Percentiles rank a stretch among this genome's conserved stretches.
Evolutionary conservation across 305 asterid species (phyloP).

Genomic region (Ruellia speciosa): DNA sequence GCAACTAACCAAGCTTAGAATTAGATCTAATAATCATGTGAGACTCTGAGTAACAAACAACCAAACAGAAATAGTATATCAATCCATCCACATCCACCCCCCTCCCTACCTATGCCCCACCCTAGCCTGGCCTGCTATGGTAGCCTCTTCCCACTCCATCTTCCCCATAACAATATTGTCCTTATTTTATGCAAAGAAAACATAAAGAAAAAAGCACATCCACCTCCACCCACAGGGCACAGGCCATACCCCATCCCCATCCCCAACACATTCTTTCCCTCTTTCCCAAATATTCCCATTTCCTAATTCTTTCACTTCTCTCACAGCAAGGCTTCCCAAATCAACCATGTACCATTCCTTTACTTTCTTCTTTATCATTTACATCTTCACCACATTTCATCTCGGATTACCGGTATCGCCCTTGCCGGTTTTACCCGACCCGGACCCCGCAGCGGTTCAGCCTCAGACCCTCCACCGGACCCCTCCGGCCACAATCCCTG

Average conservation of each 20-base stretch:
- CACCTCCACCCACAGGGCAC: background rate
- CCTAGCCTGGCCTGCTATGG: too few relatives aligned
- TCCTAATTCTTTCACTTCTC: too few relatives aligned
- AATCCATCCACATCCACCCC: too few relatives aligned
- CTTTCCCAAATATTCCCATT: background rate
- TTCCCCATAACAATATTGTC: background rate
- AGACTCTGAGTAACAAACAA: too few relatives aligned
- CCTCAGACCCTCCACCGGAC: slow-evolving; percentile 40
- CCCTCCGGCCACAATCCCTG: slow-evolving; percentile 72
- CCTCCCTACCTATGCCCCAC: too few relatives aligned
- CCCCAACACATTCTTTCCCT: background rate
- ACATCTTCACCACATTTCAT: slow-evolving; percentile 28
- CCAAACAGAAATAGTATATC: too few relatives aligned
- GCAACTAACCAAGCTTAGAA: too few relatives aligned
- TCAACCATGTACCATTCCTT: slow-evolving; percentile 13
- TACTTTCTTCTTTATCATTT: slow-evolving; percentile 23
- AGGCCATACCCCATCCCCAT: too few relatives aligned
- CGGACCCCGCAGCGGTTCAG: slow-evolving; percentile 42
- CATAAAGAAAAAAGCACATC: background rate
- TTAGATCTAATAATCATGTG: too few relatives aligned
- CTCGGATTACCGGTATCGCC: slow-evolving; percentile 23
- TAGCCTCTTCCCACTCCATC: background rate
- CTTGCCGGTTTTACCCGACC: slow-evolving; percentile 46
- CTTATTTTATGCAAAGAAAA: background rate
- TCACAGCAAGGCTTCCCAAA: background rate